Evolutionary conservation across 305 asterid genomes (phyloP), one percentile per base, ranked within the genome.

Genomic region (Fraxinus platypoda): DNA sequence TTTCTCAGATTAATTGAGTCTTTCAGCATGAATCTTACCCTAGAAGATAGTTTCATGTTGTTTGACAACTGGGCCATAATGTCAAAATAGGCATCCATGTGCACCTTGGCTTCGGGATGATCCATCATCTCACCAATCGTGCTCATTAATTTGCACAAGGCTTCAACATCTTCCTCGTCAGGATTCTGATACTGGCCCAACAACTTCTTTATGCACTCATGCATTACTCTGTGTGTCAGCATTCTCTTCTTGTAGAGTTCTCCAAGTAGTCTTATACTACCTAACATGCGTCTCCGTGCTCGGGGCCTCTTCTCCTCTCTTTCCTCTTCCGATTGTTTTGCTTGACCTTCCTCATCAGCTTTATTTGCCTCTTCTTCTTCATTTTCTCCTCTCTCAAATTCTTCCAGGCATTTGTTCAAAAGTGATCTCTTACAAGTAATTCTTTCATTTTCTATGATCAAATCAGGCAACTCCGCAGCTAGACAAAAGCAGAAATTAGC

Each of bases 71-170:
- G 89, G 26, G 25, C 66, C 95, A 94, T 90, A 75, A 84, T 84
- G 9, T 89, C 87, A n/a, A 90, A 94, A 88, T 91, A 92, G 19
- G 86, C 86, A 85, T 94, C 96, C 84, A 94, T 90, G 81, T 85
- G 83, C 49, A 87, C 94, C 86, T 87, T 92, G 0, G 96, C 94
- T 79, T 87, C 90, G 6, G 91, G 88, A 82, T 90, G 95, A 88
- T 94, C 98, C 4, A 94, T 92, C 88, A 90, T 90, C 82, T 77
- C 96, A 23, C 98, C 98, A 26, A 94, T 93, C 6, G 98, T 94
- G 88, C 95, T 90, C 98, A 94, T 91, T 81, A 94, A 85, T 83
- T 91, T 90, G 93, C 97, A 94, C 75, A 92, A 85, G 76, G 96
- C 93, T 82, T 92, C 98, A 73, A 90, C 85, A 80, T 94, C 91